Evolutionary conservation across 345 rosid genomes (phyloP), one percentile per base, ranked within the genome.

Genomic region (Boechera divaricarpa): DNA sequence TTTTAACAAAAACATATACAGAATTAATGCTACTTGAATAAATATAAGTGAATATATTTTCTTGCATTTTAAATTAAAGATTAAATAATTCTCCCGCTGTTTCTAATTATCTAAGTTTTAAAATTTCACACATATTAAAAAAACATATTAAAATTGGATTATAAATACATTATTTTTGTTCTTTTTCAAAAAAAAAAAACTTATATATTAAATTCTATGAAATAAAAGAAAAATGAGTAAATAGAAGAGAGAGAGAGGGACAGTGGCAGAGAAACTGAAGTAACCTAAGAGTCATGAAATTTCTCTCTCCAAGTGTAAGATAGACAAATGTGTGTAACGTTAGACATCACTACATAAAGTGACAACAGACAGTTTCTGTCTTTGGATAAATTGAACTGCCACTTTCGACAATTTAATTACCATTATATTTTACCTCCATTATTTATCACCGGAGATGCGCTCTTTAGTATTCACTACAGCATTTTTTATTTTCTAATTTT

Each of bases 351-450:
- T 55, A 53, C 63, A 74, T 73, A 79, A 74, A 79, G 79, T 62
- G 70, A 63, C 78, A 68, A 26, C 76, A 74, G 76, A 79, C 78
- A 69, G 71, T 74, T 79, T 79, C 82, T 74, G 66, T 61, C 35
- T 74, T 68, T 54, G 61, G 79, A 74, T 79, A 73, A 69, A 62
- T 79, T 72, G 75, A 79, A 79, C 82, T 79, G 71, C 82, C 79
- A 79, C 82, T 74, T 79, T 79, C 75, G 10, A 41, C 31, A 15
- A 26, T 73, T 63, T 67, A 67, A 32, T 66, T 73, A 60, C 59
- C 52, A 67, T 72, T 67, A 24, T 67, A 55, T 58, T 41, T 78
- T 42, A 72, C 69, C 77, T 67, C 69, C 51, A 51, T 73, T 72
- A 57, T 78, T 64, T 39, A 63, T 77, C 70, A 53, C 70, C 75